Evolutionary conservation across 371 early-diverging fungal genomes (phyloP), one percentile per base, ranked within the genome.

Genomic region (Circinella minor): DNA sequence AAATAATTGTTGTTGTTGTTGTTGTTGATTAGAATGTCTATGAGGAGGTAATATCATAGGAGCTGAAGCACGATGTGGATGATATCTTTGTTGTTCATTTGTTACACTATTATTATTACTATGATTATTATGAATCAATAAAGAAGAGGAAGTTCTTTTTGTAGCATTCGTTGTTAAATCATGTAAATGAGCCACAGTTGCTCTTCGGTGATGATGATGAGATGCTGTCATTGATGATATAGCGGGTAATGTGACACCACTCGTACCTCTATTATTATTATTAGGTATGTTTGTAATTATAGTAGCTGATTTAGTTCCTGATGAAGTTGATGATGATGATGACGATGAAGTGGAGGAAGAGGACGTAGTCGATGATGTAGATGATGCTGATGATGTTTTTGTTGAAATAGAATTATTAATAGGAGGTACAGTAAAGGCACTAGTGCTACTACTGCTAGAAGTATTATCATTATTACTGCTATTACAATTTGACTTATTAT

Each of bases 1-100:
- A 71, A 73, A 79, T 13, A 72, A 69, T 36, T 54, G 68, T 18
- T 57, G 61, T 38, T 71, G 64, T 36, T 59, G n/a, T 48, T 54
- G 69, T 7, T 64, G 63, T 18, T 5, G 18, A 14, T 60, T 4
- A 65, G 43, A 34, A 39, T 18, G 57, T 10, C 7, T 20, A 13
- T 57, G 57, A 11, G 57, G 57, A 13, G 8, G 51, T 13, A 51
- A 15, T 51, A 15, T 15, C 51, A 51, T 46, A 5, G 68, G 47
- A n/a, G 36, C 27, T 55, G 49, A 61, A 36, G 43, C 63, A 17
- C 46, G 37, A 36, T 20, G 46, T 18, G 34, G 64, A 34, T n/a
- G 66, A n/a, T 64, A 65, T 36, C 38, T 70, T 67, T 51, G 51
- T 51, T 51, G 51, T 51, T 51, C 51, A 5, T 14, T 47, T 3